Base-by-base conservation (phyloP, 2,329 filamentous ascomycete genomes). In the Exutisphaerella laricina region DNA sequence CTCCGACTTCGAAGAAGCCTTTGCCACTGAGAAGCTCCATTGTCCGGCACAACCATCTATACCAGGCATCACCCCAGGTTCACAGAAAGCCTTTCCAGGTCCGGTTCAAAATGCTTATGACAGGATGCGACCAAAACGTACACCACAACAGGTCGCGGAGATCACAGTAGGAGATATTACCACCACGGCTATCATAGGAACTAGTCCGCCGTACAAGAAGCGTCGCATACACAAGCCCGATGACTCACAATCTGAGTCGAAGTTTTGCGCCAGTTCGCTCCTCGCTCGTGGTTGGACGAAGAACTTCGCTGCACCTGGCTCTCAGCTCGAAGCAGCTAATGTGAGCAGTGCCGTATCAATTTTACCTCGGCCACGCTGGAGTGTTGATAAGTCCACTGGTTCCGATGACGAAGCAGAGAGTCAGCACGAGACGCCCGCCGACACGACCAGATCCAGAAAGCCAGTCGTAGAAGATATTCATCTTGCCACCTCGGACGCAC, bases 91-190 rank as follows among this genome's bases (percentile, higher is more conserved):
- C 17, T 66, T 64, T 2, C 64, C 67, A 12, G 72, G 72, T 31
- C 58, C 71, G 0, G 66, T 83, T 17, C 73, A 76, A 39, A 79
- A 74, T 56, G 79, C 79, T 1, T 82, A 82, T 53, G 77, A 81
- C 59, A 72, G 76, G 13, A 82, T 82, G 77, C 71, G 79, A 12
- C 72, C 75, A 1, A 84, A 79, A 58, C 74, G 83, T 23, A 67
- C 74, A 2, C 74, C 76, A 1, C 66, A 74, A 20, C 80, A 86
- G 55, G 68, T 82, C 39, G 84, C 85, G 14, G 86, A 83, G 2
- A 85, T 90, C 35, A 88, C 83, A 0, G 78, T 90, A 41, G 85
- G 84, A 1, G 73, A 81, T 48, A 75, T 73, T 33, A 86, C 81
- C 0, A 82, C 78, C 0, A 81, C 80, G 14, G 73, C 79, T 22